Evolutionary conservation across 225 moss, liverwort and hornwort genomes (phyloP), one percentile per base, ranked within the genome.

Genomic region (Marchantia paleacea): DNA sequence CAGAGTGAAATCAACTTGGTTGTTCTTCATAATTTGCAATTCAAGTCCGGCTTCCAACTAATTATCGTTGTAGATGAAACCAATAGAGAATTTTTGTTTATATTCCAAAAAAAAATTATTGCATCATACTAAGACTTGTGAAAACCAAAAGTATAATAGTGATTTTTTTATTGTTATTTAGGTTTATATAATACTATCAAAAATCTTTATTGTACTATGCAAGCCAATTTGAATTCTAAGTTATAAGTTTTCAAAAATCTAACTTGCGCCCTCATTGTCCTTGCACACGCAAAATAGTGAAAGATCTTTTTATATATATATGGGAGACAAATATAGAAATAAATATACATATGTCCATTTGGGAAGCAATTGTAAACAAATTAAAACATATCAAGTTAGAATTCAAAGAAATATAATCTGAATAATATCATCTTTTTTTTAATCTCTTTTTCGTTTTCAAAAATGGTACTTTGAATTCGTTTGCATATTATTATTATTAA

Each of bases 171-270:
- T 57, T 57, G 57, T 69, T 69, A 11, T 3, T 69, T 69, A 39
- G 68, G 39, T 50, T 39, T 29, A 20, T 39, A 39, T 15, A 71
- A 71, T 71, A 71, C 70, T 71, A 18, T 39, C 5, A 71, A 71
- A 50, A 71, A 71, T 71, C 70, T 71, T 71, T 71, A 71, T 71
- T n/a, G n/a, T n/a, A n/a, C n/a, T n/a, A n/a, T n/a, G n/a, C n/a
- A 72, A 72, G 6, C 71, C 71, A 72, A 15, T 72, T 52, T 47
- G n/a, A 72, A 72, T 72, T 72, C 47, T 7, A 72, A 72, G 51
- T 72, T 49, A 48, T 47, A 72, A 48, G n/a, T 48, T 72, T 48
- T 72, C 3, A 18, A 72, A 64, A 64, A 64, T 25, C 71, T 52
- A 50, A 72, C 51, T 72, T 72, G 48, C 28, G 51, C 71, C 48